phyloP scores from a whole-genome alignment of 371 early-diverging fungal genomes.

The Cokeromyces recurvatus region DNA sequence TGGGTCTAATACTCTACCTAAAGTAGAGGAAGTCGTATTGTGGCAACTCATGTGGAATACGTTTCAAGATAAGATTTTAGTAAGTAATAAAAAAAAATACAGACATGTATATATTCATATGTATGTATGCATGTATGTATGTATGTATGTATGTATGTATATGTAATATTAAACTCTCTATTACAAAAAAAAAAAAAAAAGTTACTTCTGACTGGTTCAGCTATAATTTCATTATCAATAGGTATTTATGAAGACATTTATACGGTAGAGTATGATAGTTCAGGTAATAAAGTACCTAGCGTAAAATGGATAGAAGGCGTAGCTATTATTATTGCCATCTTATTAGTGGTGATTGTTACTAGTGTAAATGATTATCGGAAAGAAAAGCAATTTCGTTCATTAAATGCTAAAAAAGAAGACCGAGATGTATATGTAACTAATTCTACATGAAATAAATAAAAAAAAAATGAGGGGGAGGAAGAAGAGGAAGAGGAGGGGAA shows the following conservation, averaged over 20 bases:
- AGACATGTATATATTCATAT: too few relatives aligned
- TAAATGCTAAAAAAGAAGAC: slow-evolving; percentile 76
- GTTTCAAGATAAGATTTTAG: slow-evolving; percentile 79
- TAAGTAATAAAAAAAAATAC: slow-evolving; percentile 22
- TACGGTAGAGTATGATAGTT: slow-evolving; percentile 18
- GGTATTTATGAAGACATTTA: slow-evolving; percentile 77
- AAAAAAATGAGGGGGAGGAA: not conserved
- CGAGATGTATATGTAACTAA: slow-evolving; percentile 55
- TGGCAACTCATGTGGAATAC: slow-evolving; percentile 69
- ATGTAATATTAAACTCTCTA: too few relatives aligned
- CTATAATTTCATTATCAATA: slow-evolving; percentile 73
- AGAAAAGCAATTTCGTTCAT: slow-evolving; percentile 69
- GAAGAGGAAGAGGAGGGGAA: not conserved
- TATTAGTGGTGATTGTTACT: slow-evolving; percentile 70
- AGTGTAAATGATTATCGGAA: slow-evolving; percentile 80
- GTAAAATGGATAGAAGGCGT: slow-evolving; percentile 69
- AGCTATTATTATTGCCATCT: slow-evolving; percentile 68
- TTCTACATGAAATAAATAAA: not conserved
- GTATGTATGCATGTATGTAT: too few relatives aligned
- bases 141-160: too few relatives aligned
- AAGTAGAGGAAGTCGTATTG: slow-evolving; percentile 54
- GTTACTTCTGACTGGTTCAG: slow-evolving; percentile 76
- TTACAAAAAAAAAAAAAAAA: too few relatives aligned
- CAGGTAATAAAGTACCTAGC: slow-evolving; percentile 22
- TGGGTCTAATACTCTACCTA: slow-evolving; percentile 68